Evolutionary conservation across 2,329 filamentous ascomycete species (phyloP).

Genomic region (Pseudogymnoascus sp.): DNA sequence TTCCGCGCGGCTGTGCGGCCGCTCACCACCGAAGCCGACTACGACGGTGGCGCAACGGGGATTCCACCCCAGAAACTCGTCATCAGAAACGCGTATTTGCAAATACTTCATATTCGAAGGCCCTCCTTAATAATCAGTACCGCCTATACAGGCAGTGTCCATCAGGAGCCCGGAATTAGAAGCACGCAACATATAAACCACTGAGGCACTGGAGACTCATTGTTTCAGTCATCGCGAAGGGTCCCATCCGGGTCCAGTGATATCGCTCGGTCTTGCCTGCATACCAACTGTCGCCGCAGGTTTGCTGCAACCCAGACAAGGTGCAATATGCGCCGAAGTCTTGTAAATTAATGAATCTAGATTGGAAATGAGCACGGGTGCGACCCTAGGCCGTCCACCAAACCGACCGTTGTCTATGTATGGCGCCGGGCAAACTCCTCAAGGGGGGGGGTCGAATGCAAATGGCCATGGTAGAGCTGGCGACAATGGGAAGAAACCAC

Average conservation of each 20-base stretch:
- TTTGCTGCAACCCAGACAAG: slow-evolving; percentile 2
- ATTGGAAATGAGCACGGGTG: slow-evolving; percentile 9
- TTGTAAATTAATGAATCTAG: background rate
- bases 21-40: background rate
- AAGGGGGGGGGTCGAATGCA: background rate
- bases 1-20: slow-evolving; percentile 3
- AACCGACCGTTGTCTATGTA: slow-evolving; percentile 8
- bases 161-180: background rate
- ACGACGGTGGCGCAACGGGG: slow-evolving; percentile 5
- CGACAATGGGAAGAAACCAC: slow-evolving; percentile 16
- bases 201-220: background rate
- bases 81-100: slow-evolving; percentile 6
- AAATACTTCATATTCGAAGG: background rate
- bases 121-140: background rate
- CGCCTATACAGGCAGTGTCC: background rate
- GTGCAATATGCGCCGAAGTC: slow-evolving; percentile 1
- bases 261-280: background rate
- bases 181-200: background rate
- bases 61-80: slow-evolving; percentile 1
- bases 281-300: background rate
- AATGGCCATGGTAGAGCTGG: background rate
- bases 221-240: slow-evolving; percentile 5
- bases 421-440: background rate
- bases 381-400: background rate
- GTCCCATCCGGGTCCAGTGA: background rate